These are phyloP conservation scores for Limonium bicolor DNA, from an alignment of 148 eudicot genomes.

Conservation along the genomic window DNA sequence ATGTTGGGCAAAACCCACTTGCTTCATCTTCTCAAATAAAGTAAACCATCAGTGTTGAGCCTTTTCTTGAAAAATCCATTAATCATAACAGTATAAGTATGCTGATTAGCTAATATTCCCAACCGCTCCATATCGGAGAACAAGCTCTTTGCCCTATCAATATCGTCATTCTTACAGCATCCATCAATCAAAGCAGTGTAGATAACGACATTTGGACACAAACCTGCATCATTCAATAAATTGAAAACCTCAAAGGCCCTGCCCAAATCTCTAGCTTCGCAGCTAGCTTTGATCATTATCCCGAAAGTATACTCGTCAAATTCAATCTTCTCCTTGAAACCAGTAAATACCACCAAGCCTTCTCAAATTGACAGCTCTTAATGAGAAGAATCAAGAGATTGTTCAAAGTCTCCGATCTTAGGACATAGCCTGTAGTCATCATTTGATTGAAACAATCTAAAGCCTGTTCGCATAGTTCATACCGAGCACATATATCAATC, in stretches of 20 bases:
- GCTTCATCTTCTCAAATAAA: constrained; percentile 56
- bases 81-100: constrained; percentile 42
- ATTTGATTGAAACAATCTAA: constrained; percentile 27
- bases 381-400: constrained; percentile 25
- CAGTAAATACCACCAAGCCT: constrained; percentile 41
- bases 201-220: constrained; percentile 42
- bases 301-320: constrained; percentile 71
- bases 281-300: constrained; percentile 57
- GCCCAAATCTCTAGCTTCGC: constrained; percentile 28
- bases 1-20: constrained; percentile 42
- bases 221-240: constrained; percentile 28
- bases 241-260: constrained; percentile 39
- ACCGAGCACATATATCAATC: constrained; percentile 26
- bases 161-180: constrained; percentile 49
- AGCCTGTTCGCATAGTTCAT: constrained; percentile 21
- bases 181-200: constrained; percentile 71
- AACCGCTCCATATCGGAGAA: constrained; percentile 33
- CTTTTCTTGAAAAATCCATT: constrained; percentile 52
- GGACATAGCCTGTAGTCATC: constrained; percentile 22
- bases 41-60: constrained; percentile 37
- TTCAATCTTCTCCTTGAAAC: constrained; percentile 18
- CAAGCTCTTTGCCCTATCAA: constrained; percentile 36
- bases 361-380: constrained; percentile 21
- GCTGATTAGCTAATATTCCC: constrained; percentile 57
- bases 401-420: constrained; percentile 27